phyloP scores from a whole-genome alignment of 2,329 filamentous ascomycete species.

The Fusarium sp. region DNA sequence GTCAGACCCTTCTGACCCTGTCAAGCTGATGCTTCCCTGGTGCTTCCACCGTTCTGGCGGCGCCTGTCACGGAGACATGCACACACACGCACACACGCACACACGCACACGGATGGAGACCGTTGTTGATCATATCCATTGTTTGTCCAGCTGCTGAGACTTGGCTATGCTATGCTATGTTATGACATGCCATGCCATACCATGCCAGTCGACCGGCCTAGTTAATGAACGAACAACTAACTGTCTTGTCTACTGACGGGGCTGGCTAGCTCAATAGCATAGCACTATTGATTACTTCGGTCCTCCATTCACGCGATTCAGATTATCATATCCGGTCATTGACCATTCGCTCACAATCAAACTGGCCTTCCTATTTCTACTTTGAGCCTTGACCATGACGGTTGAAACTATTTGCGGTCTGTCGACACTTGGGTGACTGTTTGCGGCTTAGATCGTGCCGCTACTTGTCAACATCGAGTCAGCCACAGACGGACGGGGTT shows the following conservation, averaged over 20 bases:
- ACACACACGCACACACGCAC: background rate
- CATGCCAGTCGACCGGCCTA: background rate
- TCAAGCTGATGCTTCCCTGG: slow-evolving; percentile 34
- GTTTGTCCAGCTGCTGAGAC: background rate
- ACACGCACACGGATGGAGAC: slow-evolving; percentile 10
- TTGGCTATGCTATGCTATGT: background rate
- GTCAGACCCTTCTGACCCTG: slow-evolving; percentile 10
- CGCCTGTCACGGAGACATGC: slow-evolving; percentile 24
- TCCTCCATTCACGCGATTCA: slow-evolving; percentile 18
- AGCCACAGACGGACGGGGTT: slow-evolving; percentile 26
- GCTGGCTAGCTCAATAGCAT: background rate
- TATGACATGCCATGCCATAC: background rate
- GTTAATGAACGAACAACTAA: background rate
- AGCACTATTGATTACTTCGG: background rate
- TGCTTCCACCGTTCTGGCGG: slow-evolving; percentile 36
- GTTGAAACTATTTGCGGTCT: slow-evolving; percentile 26
- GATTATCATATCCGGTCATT: background rate
- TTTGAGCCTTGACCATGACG: slow-evolving; percentile 12
- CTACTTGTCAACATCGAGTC: slow-evolving; percentile 28
- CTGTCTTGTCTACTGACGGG: background rate
- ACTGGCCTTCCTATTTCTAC: background rate
- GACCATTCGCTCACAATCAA: background rate
- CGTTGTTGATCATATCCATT: slow-evolving; percentile 33
- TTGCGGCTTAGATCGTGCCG: slow-evolving; percentile 26
- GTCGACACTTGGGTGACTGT: slow-evolving; percentile 16